Percentiles rank a stretch among this genome's conserved stretches.
Conservation (phyloP, 257 asterid genomes). For the Rhazya stricta region DNA sequence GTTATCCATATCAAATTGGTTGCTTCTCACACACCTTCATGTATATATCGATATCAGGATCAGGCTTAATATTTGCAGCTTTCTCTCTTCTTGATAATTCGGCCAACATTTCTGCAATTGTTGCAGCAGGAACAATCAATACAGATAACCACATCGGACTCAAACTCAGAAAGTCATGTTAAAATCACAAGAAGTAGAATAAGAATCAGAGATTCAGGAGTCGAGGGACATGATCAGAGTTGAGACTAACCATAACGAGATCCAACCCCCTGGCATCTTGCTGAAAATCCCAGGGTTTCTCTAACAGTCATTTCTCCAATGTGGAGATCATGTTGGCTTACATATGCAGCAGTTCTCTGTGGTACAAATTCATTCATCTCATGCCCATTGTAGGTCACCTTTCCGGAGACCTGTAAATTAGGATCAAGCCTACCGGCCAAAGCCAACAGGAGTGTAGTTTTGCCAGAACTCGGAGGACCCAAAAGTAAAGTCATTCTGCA, state of each 20-base stretch:
- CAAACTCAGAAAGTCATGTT: not conserved
- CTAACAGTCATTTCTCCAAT: slow-evolving; percentile 70
- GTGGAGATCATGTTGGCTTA: slow-evolving; percentile 67
- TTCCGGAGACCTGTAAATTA: slow-evolving; percentile 43
- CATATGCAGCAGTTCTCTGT: slow-evolving; percentile 55
- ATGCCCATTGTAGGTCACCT: slow-evolving; percentile 60
- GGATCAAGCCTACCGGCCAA: slow-evolving; percentile 67
- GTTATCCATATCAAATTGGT: not conserved
- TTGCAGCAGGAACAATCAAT: not conserved
- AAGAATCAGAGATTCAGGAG: not conserved
- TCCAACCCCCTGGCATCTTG: slow-evolving; percentile 77
- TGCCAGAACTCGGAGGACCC: slow-evolving; percentile 78
- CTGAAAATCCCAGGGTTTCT: slow-evolving; percentile 68
- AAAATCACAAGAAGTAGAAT: not conserved
- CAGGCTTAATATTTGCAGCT: slow-evolving; percentile 48
- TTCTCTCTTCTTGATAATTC: slow-evolving; percentile 53
- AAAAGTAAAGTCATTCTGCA: slow-evolving; percentile 56
- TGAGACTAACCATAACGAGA: slow-evolving; percentile 53
- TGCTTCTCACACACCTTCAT: slow-evolving; percentile 37
- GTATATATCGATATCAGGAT: slow-evolving; percentile 42
- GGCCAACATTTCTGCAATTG: slow-evolving; percentile 62
- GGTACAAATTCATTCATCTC: slow-evolving; percentile 58
- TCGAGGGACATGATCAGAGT: not conserved
- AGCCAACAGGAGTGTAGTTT: slow-evolving; percentile 61
- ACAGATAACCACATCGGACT: not conserved